A percentile compares a stretch with the other conserved stretches of the same genome.
phyloP scores from a whole-genome alignment of 345 rosid genomes.

The Gossypium arboreum region DNA sequence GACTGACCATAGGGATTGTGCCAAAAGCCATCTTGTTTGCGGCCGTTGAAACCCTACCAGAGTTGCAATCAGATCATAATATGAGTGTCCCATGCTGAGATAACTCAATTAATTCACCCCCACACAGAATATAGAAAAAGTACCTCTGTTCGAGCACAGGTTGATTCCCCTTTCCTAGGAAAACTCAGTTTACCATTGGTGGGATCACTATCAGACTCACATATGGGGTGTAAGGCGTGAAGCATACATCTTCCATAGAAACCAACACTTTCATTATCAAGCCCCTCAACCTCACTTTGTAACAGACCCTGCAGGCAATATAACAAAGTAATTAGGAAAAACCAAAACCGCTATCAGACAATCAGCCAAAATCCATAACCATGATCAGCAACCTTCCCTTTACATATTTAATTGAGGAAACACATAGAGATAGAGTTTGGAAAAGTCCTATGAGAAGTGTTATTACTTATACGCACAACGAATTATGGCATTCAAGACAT shows the following conservation, averaged over 20 bases:
- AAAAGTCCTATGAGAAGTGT: neutral
- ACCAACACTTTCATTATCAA: conserved; percentile 41
- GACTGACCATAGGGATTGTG: conserved; percentile 27
- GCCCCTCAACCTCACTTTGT: conserved; percentile 53
- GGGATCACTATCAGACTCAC: conserved; percentile 22
- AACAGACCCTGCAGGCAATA: conserved; percentile 35
- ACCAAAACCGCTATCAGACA: neutral
- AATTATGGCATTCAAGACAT: neutral
- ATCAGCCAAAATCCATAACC: neutral
- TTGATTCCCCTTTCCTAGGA: conserved; percentile 23
- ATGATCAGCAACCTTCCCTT: neutral
- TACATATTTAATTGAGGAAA: neutral
- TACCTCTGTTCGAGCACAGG: conserved; percentile 58
- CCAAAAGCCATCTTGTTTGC: conserved; percentile 45
- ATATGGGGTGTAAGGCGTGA: conserved; percentile 28
- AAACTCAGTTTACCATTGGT: conserved; percentile 19
- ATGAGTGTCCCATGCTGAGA: conserved; percentile 7
- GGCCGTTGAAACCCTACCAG: conserved; percentile 46
- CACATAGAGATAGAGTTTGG: neutral
- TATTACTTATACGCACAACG: neutral
- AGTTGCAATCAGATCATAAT: conserved; percentile 6
- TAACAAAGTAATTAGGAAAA: neutral
- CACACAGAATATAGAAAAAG: conserved; percentile 3
- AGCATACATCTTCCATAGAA: conserved; percentile 44
- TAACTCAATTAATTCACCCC: neutral